Percentiles rank a stretch among this genome's conserved stretches.
These are phyloP conservation scores for Hymenoscyphus fraxineus DNA, from an alignment of 2,329 filamentous ascomycete genomes.

Conservation along the genomic window DNA sequence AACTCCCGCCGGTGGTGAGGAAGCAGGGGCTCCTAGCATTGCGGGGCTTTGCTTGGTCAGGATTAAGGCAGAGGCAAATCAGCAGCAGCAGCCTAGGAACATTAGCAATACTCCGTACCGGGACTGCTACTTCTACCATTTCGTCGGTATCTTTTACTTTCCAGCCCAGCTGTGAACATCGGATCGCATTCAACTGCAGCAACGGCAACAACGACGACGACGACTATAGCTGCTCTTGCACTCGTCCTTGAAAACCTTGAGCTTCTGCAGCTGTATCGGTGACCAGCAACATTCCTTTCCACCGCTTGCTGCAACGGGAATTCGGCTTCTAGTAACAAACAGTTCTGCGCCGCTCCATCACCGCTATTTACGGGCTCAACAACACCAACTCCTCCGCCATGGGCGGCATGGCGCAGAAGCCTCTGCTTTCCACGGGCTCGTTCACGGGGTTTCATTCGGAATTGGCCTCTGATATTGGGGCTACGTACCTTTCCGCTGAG, in stretches of 20 bases:
- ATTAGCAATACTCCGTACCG: too few species aligned
- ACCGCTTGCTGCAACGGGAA: neutral
- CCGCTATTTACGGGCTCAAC: constrained; percentile 3
- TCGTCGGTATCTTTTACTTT: too few species aligned
- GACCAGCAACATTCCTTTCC: neutral
- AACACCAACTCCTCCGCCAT: constrained; percentile 15
- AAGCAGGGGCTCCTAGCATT: neutral
- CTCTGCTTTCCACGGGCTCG: constrained; percentile 49
- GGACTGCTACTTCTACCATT: too few species aligned
- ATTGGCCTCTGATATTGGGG: constrained; percentile 46
- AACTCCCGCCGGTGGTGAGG: neutral
- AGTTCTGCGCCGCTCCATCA: neutral
- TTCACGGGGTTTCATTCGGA: constrained; percentile 54
- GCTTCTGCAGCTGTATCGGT: too few species aligned
- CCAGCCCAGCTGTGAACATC: too few species aligned
- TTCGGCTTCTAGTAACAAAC: neutral
- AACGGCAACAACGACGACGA: too few species aligned
- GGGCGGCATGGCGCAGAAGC: constrained; percentile 20
- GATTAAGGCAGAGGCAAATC: neutral
- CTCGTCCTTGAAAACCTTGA: too few species aligned
- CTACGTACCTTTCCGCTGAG: constrained; percentile 54
- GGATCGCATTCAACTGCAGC: too few species aligned
- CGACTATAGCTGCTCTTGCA: too few species aligned
- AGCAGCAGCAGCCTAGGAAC: too few species aligned
- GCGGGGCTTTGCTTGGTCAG: constrained; percentile 2